Evolutionary conservation across 257 asterid species (phyloP).

Genomic region (Parsonsia alboflavescens): DNA sequence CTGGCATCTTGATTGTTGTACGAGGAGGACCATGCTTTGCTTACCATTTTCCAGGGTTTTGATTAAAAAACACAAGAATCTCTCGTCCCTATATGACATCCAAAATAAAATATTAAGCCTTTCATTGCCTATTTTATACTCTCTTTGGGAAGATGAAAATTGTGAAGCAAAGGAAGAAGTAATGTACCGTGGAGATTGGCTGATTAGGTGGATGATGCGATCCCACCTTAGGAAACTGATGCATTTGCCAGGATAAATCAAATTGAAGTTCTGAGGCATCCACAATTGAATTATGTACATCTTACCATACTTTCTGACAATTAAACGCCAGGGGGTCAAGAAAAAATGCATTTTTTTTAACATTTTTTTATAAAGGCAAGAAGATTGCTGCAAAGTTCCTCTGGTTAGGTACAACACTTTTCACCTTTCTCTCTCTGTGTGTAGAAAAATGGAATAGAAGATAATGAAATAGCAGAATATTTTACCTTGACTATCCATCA

Average conservation of each 20-base stretch:
- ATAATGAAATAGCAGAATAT: too few relatives aligned
- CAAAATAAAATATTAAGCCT: background rate
- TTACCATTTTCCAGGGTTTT: background rate
- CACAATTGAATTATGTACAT: background rate
- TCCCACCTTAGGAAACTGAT: background rate
- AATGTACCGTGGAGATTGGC: background rate
- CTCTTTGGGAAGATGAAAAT: background rate
- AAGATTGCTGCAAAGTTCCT: background rate
- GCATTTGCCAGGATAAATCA: background rate
- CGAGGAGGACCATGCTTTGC: background rate
- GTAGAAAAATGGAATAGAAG: too few relatives aligned
- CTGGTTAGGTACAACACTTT: too few relatives aligned
- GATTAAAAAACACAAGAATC: background rate
- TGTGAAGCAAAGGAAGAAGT: too few relatives aligned
- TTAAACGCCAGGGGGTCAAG: too few relatives aligned
- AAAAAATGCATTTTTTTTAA: too few relatives aligned
- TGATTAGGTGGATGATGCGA: background rate
- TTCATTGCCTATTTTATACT: too few relatives aligned
- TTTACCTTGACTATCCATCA: background rate
- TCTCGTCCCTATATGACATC: conserved; percentile 2
- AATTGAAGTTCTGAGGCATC: background rate
- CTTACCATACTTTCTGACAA: background rate
- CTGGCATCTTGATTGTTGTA: conserved; percentile 45
- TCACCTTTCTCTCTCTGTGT: too few relatives aligned
- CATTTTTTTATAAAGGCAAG: background rate